Evolutionary conservation across 768 basidiomycete species (phyloP), one percentile per base, ranked within the genome.

Genomic region (Xerocomellus dryophilus): DNA sequence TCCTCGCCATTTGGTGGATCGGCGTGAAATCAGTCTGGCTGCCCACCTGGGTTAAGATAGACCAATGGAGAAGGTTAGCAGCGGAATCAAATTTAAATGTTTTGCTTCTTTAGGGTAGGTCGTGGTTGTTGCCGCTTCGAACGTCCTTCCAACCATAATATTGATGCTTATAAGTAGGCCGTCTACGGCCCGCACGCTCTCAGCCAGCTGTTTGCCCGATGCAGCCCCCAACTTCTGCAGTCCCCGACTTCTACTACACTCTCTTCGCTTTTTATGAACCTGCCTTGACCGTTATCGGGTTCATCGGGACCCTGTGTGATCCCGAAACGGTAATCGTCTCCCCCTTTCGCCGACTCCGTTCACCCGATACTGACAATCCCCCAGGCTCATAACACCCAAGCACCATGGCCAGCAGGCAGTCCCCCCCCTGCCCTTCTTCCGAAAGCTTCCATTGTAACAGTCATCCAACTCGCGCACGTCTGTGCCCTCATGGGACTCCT

Each of bases 191-290:
- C 36, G 36, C 36, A n/a, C 7, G 15, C 4, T n/a, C 36, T 25
- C 25, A 25, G 25, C 42, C 49, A 29, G 40, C 43, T n/a, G 35
- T 27, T 31, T 45, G 29, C 56, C 54, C 50, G 58, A 80, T 81
- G 79, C 69, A 67, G 34, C 56, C 67, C 29, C 71, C 76, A 15
- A 66, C 71, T 36, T 86, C 88, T 57, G 84, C 88, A 38, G 76
- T 91, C 60, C 87, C 89, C 18, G 78, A 81, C 61, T 77, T 82
- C 55, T 91, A 91, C 72, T 90, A 83, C 70, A 77, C 81, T 41
- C 75, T 86, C 57, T 91, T 91, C 62, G 86, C 82, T 25, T 74
- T 82, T 50, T 90, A 86, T 64, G 89, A 91, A 69, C 89, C 89
- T 0, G 74, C 82, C 25, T 70, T 91, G 51, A 82, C 85, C 18